phyloP scores from a whole-genome alignment of 768 basidiomycete species.

The Kwoniella heveanensis region DNA sequence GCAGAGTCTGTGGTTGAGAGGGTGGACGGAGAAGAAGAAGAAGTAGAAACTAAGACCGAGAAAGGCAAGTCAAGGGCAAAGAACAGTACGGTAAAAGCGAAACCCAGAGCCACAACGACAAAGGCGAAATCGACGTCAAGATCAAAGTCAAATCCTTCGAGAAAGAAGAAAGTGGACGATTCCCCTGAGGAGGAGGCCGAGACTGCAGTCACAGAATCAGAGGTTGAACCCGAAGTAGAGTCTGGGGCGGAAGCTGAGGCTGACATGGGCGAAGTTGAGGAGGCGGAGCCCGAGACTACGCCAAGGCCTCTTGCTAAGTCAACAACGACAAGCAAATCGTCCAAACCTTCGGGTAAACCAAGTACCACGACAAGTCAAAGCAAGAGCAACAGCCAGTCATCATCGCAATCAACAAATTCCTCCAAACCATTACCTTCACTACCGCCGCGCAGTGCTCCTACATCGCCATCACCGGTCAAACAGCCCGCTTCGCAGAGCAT shows the following conservation, averaged over 20 bases:
- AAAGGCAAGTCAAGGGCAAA: slow-evolving; percentile 17
- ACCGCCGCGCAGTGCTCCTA: slow-evolving; percentile 6
- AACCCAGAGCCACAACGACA: slow-evolving; percentile 8
- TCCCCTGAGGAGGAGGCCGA: not conserved
- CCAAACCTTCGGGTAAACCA: not conserved
- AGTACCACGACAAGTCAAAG: not conserved
- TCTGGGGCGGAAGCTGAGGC: not conserved
- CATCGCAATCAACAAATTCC: not conserved
- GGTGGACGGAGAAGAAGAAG: not conserved
- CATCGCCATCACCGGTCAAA: slow-evolving; percentile 11
- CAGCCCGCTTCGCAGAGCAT: slow-evolving; percentile 9
- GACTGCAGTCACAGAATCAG: not conserved
- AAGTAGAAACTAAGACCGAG: slow-evolving; percentile 9
- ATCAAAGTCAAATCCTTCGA: slow-evolving; percentile 12
- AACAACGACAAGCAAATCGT: slow-evolving; percentile 1
- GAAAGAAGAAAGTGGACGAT: not conserved
- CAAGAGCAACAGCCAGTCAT: not conserved
- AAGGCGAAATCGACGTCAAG: slow-evolving; percentile 15
- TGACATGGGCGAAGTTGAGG: not conserved
- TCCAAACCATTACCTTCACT: slow-evolving; percentile 25
- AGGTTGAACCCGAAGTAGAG: slow-evolving; percentile 1
- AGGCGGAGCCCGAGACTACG: not conserved
- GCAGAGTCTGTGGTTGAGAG: slow-evolving; percentile 6
- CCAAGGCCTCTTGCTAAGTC: not conserved
- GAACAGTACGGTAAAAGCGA: slow-evolving; percentile 7